Percentiles rank a stretch among this genome's conserved stretches.
Evolutionary conservation across 2,329 filamentous ascomycete species (phyloP).

Genomic region (Fusarium begoniae): DNA sequence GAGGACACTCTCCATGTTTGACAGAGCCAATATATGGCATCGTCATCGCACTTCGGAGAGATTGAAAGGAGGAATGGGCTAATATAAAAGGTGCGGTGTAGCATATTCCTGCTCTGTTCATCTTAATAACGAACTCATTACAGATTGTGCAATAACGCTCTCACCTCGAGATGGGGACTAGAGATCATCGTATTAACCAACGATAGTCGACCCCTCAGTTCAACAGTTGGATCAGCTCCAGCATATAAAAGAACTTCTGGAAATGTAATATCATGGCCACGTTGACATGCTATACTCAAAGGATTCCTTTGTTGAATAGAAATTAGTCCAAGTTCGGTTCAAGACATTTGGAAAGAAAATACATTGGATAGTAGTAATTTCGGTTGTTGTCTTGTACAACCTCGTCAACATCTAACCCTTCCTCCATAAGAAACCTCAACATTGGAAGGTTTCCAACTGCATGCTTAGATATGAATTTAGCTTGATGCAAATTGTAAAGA

Average conservation of each 20-base stretch:
- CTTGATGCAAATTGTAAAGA: fast-evolving
- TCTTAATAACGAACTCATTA: fast-evolving
- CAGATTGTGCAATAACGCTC: fast-evolving
- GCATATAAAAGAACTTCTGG: fast-evolving
- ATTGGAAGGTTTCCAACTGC: background rate
- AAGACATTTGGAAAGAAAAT: fast-evolving
- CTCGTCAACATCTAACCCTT: background rate
- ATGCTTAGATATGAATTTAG: background rate
- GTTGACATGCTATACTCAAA: fast-evolving
- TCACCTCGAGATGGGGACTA: background rate
- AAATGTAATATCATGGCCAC: fast-evolving
- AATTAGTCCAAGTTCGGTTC: fast-evolving
- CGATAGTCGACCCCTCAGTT: fast-evolving
- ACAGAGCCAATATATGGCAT: background rate
- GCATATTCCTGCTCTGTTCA: fast-evolving
- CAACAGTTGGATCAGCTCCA: background rate
- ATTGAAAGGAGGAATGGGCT: background rate
- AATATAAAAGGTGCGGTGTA: fast-evolving
- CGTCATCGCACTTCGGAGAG: too few relatives aligned
- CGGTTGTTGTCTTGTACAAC: fast-evolving
- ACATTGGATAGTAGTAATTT: background rate
- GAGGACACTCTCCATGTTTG: fast-evolving
- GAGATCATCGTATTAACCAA: too few relatives aligned
- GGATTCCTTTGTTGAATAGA: fast-evolving
- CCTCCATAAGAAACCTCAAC: fast-evolving